These are phyloP conservation scores for Wickerhamomyces hampshirensis DNA, from an alignment of 805 yeast genomes.

Conservation along the genomic window DNA sequence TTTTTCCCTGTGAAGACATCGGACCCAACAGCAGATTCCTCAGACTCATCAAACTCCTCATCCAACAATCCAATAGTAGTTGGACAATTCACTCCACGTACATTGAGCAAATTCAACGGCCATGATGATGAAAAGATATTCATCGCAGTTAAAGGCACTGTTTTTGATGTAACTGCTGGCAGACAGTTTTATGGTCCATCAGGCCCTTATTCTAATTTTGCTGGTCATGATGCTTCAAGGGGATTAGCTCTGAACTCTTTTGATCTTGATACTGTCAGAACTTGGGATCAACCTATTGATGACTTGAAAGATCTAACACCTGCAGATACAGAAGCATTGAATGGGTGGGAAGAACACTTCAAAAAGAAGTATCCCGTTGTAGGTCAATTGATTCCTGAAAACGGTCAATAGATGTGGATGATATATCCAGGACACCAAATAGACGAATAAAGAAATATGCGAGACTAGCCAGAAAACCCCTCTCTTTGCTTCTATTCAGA, in stretches of 20 bases:
- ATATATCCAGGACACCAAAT: too few relatives aligned
- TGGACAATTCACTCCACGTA: conserved; percentile 64
- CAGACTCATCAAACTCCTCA: conserved; percentile 2
- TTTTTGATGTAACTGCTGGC: conserved; percentile 78
- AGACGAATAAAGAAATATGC: too few relatives aligned
- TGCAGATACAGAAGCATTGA: conserved; percentile 61
- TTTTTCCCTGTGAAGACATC: conserved; percentile 24
- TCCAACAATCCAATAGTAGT: conserved; percentile 34
- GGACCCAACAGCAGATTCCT: conserved; percentile 18
- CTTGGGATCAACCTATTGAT: conserved; percentile 77
- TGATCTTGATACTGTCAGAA: conserved; percentile 59
- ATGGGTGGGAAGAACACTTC: conserved; percentile 85
- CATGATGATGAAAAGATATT: conserved; percentile 73
- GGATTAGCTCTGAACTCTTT: conserved; percentile 89
- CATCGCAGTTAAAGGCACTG: conserved; percentile 80
- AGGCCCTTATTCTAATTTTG: conserved; percentile 91
- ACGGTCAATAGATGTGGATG: conserved; percentile 1
- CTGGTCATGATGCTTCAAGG: conserved; percentile 93
- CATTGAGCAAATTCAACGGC: conserved; percentile 76
- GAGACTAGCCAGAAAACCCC: too few relatives aligned
- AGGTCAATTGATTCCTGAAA: conserved; percentile 57
- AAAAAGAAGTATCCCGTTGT: conserved; percentile 75
- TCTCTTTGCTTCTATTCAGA: too few relatives aligned
- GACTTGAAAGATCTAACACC: conserved; percentile 52
- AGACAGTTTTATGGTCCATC: conserved; percentile 91